These are phyloP conservation scores for Exophiala oligosperma DNA, from an alignment of 2,329 filamentous ascomycete species.

Conservation along the genomic window DNA sequence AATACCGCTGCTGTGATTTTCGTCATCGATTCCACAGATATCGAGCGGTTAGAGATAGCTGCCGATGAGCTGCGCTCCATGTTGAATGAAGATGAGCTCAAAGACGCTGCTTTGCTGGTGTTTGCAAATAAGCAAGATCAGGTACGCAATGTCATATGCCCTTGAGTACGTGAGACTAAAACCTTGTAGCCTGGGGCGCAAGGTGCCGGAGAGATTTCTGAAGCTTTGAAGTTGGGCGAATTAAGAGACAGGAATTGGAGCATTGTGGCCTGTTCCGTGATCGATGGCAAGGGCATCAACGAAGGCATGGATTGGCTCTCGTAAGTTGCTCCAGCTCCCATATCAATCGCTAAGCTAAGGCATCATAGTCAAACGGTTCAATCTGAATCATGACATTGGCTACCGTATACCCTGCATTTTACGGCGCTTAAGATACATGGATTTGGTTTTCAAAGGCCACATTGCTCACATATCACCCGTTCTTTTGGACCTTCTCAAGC, in stretches of 20 bases:
- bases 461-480: not conserved
- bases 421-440: not conserved
- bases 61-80: conserved; percentile 91
- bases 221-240: conserved; percentile 85
- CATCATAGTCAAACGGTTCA: conserved; percentile 26
- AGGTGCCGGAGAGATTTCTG: conserved; percentile 93
- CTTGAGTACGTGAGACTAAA: conserved; percentile 5
- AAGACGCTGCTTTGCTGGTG: conserved; percentile 86
- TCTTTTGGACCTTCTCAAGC: conserved; percentile 25
- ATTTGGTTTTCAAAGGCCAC: not conserved
- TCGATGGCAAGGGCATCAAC: conserved; percentile 89
- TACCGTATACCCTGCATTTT: conserved; percentile 6
- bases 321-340: conserved; percentile 14
- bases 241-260: conserved; percentile 98
- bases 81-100: conserved; percentile 95
- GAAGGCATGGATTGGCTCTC: conserved; percentile 97
- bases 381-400: conserved; percentile 23
- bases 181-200: conserved; percentile 81
- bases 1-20: conserved; percentile 99
- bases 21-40: conserved; percentile 97
- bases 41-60: conserved; percentile 88
- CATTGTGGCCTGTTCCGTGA: conserved; percentile 95
- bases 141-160: conserved; percentile 9
- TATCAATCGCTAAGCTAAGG: conserved; percentile 3
- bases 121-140: conserved; percentile 98